These are phyloP conservation scores for Erysimum cheiranthoides DNA, from an alignment of 345 rosid genomes.

Conservation along the genomic window DNA sequence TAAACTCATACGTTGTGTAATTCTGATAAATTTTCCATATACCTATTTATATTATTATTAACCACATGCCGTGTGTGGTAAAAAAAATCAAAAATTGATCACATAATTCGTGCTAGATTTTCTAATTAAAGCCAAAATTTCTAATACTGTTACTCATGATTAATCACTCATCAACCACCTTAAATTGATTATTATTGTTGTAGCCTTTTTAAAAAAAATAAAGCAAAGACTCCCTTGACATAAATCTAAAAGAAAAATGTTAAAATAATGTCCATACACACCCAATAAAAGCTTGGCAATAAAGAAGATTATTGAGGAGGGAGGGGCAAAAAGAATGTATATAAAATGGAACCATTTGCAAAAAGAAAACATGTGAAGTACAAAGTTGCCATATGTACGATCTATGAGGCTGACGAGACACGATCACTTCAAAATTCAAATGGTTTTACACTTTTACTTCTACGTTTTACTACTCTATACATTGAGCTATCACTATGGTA, in stretches of 20 bases:
- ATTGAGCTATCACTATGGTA: not conserved
- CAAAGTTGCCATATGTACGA: constrained; percentile 45
- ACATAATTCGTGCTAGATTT: not conserved
- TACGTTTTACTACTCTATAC: constrained; percentile 12
- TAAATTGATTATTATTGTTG: constrained; percentile 17
- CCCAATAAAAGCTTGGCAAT: constrained; percentile 38
- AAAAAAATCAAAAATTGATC: not conserved
- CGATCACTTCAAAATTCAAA: constrained; percentile 25
- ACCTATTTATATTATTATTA: not conserved
- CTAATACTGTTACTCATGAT: constrained; percentile 42
- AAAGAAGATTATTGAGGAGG: constrained; percentile 13
- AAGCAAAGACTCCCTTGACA: constrained; percentile 22
- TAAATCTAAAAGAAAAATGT: constrained; percentile 27
- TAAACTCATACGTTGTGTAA: not conserved
- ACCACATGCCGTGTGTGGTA: not conserved
- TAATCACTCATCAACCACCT: constrained; percentile 48
- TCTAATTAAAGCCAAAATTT: constrained; percentile 34
- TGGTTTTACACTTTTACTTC: not conserved
- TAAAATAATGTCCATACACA: constrained; percentile 33
- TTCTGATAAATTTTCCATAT: not conserved
- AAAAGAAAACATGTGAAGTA: constrained; percentile 35
- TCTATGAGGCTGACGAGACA: constrained; percentile 40
- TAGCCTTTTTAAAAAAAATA: constrained; percentile 13
- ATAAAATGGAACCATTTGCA: constrained; percentile 38
- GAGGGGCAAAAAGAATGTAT: constrained; percentile 32